Base-by-base conservation (phyloP, 441 rosid species). In the Arabidopsis lyrata region DNA sequence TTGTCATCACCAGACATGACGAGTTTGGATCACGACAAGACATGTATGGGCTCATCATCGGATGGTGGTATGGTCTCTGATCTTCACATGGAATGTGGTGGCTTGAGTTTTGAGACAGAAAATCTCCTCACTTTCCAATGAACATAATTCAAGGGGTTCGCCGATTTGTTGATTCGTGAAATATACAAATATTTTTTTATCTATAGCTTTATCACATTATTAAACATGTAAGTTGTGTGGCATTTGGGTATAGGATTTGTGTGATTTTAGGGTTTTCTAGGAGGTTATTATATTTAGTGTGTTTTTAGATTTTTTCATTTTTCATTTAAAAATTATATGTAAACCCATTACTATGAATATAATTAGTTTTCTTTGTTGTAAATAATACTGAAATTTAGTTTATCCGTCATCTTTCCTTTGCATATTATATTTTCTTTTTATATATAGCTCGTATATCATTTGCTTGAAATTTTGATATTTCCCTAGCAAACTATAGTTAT, bases 1-100 rank as follows among this genome's bases (percentile, higher is more conserved):
- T 42, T 61, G 44, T 87, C 89, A 78, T 87, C 89, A 78, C 55
- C 88, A 8, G 89, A 95, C 83, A 88, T 80, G 73, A 79, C 84
- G 83, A 81, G 71, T 70, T 73, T 85, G 77, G 92, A 81, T 20
- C 60, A 70, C 56, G 79, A 68, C 9, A 76, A 76, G 79, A 47
- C 71, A 56, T 70, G 68, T 52, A 41, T 77, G 58, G 77, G 68
- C 55, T 70, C 76, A 59, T 58, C 80, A 50, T 77, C 73, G n/a
- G 76, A 66, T 65, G 76, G 68, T 52, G 73, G 62, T 42, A 29
- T 71, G 36, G 72, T 50, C 39, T 71, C 77, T 74, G 86, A 81
- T 55, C 78, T 58, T 35, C 79, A 80, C 81, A 42, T 85, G 74
- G 88, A 63, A 48, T 81, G 82, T 59, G 90, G 79, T 47, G 79